A percentile compares a stretch with the other conserved stretches of the same genome.
Conservation (phyloP, 305 asterid genomes). For the Fraxinus sp. region DNA sequence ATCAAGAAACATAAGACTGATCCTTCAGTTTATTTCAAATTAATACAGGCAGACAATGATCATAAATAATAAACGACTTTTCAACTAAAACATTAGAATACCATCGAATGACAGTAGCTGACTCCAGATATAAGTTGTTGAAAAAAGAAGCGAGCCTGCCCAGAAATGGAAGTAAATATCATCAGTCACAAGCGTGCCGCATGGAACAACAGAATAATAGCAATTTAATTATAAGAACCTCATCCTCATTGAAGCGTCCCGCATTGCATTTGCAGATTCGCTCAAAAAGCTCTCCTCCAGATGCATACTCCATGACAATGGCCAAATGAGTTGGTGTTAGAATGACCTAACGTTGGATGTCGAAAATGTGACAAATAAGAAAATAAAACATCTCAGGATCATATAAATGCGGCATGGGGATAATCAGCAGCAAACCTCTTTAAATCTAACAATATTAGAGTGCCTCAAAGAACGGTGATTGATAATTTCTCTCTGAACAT, state of each 20-base stretch:
- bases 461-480: conserved; percentile 81
- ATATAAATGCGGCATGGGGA: neutral
- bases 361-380: conserved; percentile 4
- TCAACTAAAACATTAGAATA: conserved; percentile 22
- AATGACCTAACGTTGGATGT: conserved; percentile 53
- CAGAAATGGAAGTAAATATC: conserved; percentile 1
- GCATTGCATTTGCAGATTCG: conserved; percentile 77
- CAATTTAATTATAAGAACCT: conserved; percentile 45
- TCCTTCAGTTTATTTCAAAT: neutral
- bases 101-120: conserved; percentile 73
- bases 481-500: conserved; percentile 75
- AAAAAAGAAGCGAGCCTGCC: conserved; percentile 72
- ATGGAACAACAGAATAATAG: neutral
- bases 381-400: neutral
- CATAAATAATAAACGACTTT: neutral
- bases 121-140: conserved; percentile 84
- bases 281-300: conserved; percentile 91
- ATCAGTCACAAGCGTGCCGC: neutral
- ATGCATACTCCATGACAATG: conserved; percentile 92
- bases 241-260: conserved; percentile 87
- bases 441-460: conserved; percentile 71
- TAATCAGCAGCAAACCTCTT: conserved; percentile 52
- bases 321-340: conserved; percentile 90
- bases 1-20: conserved; percentile 31
- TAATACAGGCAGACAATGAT: neutral